phyloP scores from a whole-genome alignment of 2,329 filamentous ascomycete species.

The Aureobasidium melanogenum region DNA sequence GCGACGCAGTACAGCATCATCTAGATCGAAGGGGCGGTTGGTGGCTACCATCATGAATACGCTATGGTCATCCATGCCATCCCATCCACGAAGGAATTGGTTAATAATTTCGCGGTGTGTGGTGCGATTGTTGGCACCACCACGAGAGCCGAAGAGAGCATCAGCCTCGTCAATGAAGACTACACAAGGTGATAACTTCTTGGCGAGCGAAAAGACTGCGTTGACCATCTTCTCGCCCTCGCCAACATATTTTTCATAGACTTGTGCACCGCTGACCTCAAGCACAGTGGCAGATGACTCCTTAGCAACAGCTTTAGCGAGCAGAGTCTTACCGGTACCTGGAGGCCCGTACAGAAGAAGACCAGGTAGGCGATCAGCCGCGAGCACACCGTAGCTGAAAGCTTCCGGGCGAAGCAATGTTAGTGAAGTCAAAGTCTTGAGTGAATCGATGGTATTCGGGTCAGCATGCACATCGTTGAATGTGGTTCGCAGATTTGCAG shows the following conservation, averaged over 20 bases:
- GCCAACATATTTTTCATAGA: constrained; percentile 94
- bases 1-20: constrained; percentile 74
- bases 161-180: constrained; percentile 98
- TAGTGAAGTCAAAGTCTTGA: constrained; percentile 81
- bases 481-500: constrained; percentile 72
- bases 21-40: constrained; percentile 89
- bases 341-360: constrained; percentile 93
- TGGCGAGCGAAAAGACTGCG: constrained; percentile 82
- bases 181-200: constrained; percentile 76
- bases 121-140: constrained; percentile 54
- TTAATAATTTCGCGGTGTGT: constrained; percentile 87
- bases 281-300: constrained; percentile 61
- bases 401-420: constrained; percentile 83
- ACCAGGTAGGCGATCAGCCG: constrained; percentile 83
- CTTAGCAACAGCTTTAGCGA: constrained; percentile 57
- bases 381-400: constrained; percentile 91
- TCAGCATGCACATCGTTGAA: constrained; percentile 83
- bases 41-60: constrained; percentile 98
- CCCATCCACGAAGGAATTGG: constrained; percentile 95
- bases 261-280: constrained; percentile 80
- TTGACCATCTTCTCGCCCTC: constrained; percentile 94
- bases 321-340: constrained; percentile 80
- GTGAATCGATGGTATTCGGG: constrained; percentile 70
- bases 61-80: constrained; percentile 69
- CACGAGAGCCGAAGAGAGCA: constrained; percentile 74